Conservation (phyloP, 2,329 filamentous ascomycete species). For the Periconia sp. region DNA sequence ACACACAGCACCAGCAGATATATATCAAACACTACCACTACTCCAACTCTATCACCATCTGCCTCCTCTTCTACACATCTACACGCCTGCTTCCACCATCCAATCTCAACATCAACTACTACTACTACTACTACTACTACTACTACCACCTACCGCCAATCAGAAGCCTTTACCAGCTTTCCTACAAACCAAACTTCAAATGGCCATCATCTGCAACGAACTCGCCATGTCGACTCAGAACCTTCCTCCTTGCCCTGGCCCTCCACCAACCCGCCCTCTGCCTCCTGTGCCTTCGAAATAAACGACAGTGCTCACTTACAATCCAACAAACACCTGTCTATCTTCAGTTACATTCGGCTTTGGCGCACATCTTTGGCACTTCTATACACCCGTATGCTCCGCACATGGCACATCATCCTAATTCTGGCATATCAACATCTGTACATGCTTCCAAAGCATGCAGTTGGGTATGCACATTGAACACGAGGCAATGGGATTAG, state of each 20-base stretch:
- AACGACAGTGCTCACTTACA: constrained; percentile 6
- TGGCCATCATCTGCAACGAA: constrained; percentile 43
- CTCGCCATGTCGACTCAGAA: constrained; percentile 43
- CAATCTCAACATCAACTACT: constrained; percentile 7
- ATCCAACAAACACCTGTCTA: constrained; percentile 13
- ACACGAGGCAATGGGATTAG: constrained; percentile 29
- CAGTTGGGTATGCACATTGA: constrained; percentile 19
- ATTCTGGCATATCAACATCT: constrained; percentile 18
- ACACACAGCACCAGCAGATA: constrained; percentile 4
- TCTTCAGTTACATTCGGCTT: constrained; percentile 24
- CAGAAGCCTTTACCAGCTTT: constrained; percentile 1
- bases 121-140: not conserved
- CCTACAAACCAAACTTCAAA: constrained; percentile 9
- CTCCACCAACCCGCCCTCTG: constrained; percentile 51
- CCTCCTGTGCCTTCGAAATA: constrained; percentile 50
- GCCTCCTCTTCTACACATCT: not conserved
- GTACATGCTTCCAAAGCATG: constrained; percentile 15
- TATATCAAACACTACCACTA: constrained; percentile 12
- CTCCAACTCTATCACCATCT: constrained; percentile 12
- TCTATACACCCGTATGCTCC: constrained; percentile 16
- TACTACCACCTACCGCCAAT: not conserved
- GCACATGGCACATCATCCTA: constrained; percentile 16
- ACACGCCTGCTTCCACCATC: constrained; percentile 8
- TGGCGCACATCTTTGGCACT: constrained; percentile 24
- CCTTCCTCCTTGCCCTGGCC: constrained; percentile 51